These are phyloP conservation scores for Naganishia kalamii DNA, from an alignment of 768 basidiomycete genomes.

Conservation along the genomic window DNA sequence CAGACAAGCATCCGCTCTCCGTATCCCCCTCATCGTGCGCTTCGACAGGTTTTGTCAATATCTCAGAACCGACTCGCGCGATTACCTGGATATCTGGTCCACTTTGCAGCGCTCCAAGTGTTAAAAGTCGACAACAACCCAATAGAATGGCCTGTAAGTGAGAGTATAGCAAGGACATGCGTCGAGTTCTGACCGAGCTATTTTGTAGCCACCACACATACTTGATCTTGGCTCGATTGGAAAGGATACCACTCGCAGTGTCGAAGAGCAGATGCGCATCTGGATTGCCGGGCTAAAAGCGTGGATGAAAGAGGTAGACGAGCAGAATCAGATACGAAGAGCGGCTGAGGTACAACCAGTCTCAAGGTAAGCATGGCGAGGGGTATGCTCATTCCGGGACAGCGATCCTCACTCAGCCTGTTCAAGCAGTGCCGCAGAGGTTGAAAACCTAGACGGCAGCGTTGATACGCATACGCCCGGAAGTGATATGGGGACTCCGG, in stretches of 20 bases:
- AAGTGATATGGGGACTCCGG: background rate
- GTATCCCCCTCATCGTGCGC: background rate
- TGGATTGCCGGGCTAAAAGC: constrained; percentile 67
- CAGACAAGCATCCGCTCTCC: background rate
- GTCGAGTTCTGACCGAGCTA: background rate
- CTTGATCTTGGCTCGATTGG: background rate
- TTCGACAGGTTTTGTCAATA: constrained; percentile 68
- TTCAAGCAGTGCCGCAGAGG: background rate
- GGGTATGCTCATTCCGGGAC: background rate
- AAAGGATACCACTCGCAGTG: background rate
- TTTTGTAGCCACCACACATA: background rate
- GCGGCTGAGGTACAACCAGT: background rate
- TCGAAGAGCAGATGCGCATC: constrained; percentile 56
- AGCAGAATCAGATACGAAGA: constrained; percentile 31
- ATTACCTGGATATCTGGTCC: constrained; percentile 69
- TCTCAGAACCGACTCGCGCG: constrained; percentile 74
- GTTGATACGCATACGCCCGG: background rate
- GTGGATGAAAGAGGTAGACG: constrained; percentile 60
- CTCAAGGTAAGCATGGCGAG: background rate
- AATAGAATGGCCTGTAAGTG: constrained; percentile 72
- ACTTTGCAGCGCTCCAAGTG: constrained; percentile 66
- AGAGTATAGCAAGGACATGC: too few species aligned
- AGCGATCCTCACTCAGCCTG: background rate
- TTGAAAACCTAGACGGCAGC: background rate
- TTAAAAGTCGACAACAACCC: constrained; percentile 87